These are phyloP conservation scores for Zygotorulaspora danielsina DNA, from an alignment of 805 yeast genomes.

Conservation along the genomic window DNA sequence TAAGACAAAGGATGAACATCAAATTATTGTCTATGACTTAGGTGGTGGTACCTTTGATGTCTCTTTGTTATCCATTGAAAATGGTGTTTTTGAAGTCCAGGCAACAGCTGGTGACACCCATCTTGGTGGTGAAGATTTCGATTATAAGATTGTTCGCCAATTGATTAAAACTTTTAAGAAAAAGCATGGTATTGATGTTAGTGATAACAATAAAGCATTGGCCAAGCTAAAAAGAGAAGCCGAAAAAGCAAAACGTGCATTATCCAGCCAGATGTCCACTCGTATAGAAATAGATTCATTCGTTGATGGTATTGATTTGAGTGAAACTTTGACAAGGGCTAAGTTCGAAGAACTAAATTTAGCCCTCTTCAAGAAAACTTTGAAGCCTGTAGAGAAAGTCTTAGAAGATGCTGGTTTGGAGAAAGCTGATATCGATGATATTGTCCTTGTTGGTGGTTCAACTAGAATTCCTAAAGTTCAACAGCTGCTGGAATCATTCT, in stretches of 20 bases:
- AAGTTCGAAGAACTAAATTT: constrained; percentile 95
- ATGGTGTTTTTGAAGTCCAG: constrained; percentile 87
- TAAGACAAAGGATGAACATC: constrained; percentile 75
- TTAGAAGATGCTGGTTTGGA: constrained; percentile 87
- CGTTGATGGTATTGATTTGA: constrained; percentile 91
- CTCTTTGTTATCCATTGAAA: constrained; percentile 78
- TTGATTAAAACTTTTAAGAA: constrained; percentile 85
- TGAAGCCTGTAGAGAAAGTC: constrained; percentile 95
- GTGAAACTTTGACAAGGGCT: constrained; percentile 94
- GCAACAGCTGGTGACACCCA: constrained; percentile 97
- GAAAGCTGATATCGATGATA: constrained; percentile 85
- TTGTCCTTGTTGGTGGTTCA: constrained; percentile 97
- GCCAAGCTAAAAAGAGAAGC: constrained; percentile 95
- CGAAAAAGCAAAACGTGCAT: constrained; percentile 95
- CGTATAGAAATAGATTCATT: constrained; percentile 95
- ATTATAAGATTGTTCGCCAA: constrained; percentile 81
- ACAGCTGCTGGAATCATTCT: constrained; percentile 82
- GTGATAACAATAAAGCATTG: constrained; percentile 77
- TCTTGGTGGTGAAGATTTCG: constrained; percentile 97
- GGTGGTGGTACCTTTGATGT: constrained; percentile 99
- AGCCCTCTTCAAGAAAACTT: constrained; percentile 87
- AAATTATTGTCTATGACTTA: constrained; percentile 86
- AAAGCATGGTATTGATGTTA: constrained; percentile 82
- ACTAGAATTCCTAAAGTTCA: constrained; percentile 99
- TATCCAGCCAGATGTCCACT: constrained; percentile 92